These are phyloP conservation scores for Pyrus hybrid DNA, from an alignment of 331 rosid species.

Conservation along the genomic window DNA sequence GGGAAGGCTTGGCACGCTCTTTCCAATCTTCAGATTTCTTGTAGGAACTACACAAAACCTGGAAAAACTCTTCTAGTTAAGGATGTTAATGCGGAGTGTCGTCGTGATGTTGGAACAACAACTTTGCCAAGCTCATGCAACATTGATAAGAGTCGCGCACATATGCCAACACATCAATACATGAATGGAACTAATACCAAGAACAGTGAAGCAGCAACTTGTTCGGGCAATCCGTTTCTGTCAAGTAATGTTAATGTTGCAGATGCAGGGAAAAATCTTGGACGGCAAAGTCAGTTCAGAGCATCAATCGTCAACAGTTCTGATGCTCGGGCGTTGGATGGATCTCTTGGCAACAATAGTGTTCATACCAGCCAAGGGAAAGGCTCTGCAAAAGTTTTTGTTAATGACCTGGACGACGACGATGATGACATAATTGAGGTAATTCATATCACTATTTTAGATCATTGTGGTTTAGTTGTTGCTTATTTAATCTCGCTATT, in stretches of 20 bases:
- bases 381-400: slow-evolving; percentile 22
- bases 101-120: slow-evolving; percentile 25
- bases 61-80: slow-evolving; percentile 46
- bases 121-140: slow-evolving; percentile 24
- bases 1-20: slow-evolving; percentile 70
- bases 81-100: slow-evolving; percentile 10
- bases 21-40: slow-evolving; percentile 56
- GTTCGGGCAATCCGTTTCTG: slow-evolving; percentile 3
- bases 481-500: neutral
- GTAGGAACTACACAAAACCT: slow-evolving; percentile 46
- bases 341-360: slow-evolving; percentile 23
- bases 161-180: slow-evolving; percentile 14
- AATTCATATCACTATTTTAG: slow-evolving; percentile 8
- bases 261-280: slow-evolving; percentile 18
- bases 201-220: slow-evolving; percentile 17
- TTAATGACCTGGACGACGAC: slow-evolving; percentile 41
- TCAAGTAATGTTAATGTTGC: slow-evolving; percentile 20
- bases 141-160: slow-evolving; percentile 10
- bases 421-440: slow-evolving; percentile 78
- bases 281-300: slow-evolving; percentile 24
- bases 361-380: slow-evolving; percentile 31
- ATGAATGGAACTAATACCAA: slow-evolving; percentile 15
- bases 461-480: neutral
- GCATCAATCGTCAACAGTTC: slow-evolving; percentile 30
- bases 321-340: slow-evolving; percentile 25